Evolutionary conservation across 2,329 filamentous ascomycete species (phyloP), one percentile per base, ranked within the genome.

Genomic region (Aspergillus sp.): DNA sequence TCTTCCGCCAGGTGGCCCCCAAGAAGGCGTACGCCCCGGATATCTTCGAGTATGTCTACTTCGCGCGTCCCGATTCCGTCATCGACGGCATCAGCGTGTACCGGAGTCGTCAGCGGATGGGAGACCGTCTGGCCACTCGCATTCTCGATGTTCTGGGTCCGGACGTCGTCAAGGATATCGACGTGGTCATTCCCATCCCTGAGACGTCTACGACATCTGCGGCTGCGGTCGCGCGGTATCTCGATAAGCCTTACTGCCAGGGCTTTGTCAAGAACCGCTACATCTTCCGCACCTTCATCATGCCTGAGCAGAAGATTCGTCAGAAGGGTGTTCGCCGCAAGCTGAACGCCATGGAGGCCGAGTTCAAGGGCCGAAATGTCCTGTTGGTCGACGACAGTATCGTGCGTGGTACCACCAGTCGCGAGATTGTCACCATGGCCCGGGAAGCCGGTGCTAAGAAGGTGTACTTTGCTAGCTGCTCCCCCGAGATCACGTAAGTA

Each of bases 51-150:
- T 90, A 86, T 58, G 87, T 95, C 52, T 96, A 96, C 75, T 91
- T 95, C 63, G 87, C 89, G 13, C 80, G 91, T 1, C 89, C 89
- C 0, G 91, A 95, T 70, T 86, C 84, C 0, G 79, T 86, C 60
- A 93, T 95, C 52, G 91, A 96, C 65, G 90, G 90, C 16, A 95
- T 96, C 59, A 90, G 88, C 51, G 88, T 96, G 22, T 85, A 95
- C 66, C 83, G 85, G 60, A 90, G 87, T 60, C 84, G 92, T 48
- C 86, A 93, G 66, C 88, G 89, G 62, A 96, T 96, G 92, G 91
- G 91, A 43, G 79, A 83, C 65, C 87, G 87, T 66, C 80, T 96
- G 40, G 92, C 90, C 13, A 81, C 88, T 56, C 88, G 83, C 45
- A 84, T 96, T 60, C 79, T 80, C 58, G 73, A 80, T 41, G 80